phyloP scores from a whole-genome alignment of 345 rosid genomes.

The Acer yangbiense region DNA sequence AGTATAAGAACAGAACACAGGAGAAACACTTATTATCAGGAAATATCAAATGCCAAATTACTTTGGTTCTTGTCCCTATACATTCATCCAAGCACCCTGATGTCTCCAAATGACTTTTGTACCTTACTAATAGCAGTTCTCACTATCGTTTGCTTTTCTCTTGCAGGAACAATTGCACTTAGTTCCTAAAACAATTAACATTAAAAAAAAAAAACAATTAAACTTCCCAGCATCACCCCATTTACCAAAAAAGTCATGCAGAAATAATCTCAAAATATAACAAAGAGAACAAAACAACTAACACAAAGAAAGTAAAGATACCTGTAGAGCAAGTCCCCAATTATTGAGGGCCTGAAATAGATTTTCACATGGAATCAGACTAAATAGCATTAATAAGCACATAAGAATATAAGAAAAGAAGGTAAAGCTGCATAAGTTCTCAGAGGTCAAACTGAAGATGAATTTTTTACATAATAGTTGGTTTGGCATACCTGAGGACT shows the following conservation, averaged over 20 bases:
- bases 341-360: conserved; percentile 88
- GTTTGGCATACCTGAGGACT: conserved; percentile 79
- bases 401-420: background rate
- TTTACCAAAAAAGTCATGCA: background rate
- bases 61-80: conserved; percentile 31
- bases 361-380: conserved; percentile 24
- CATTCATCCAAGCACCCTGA: conserved; percentile 28
- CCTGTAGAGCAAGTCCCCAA: conserved; percentile 99
- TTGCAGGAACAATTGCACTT: conserved; percentile 93
- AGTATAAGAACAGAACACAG: conserved; percentile 19
- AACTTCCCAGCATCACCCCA: background rate
- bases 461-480: conserved; percentile 14
- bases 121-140: conserved; percentile 97
- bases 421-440: background rate
- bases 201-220: conserved; percentile 13
- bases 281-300: conserved; percentile 1
- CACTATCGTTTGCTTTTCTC: conserved; percentile 89
- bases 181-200: conserved; percentile 65
- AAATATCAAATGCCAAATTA: conserved; percentile 28
- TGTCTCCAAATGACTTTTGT: conserved; percentile 35
- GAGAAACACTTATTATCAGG: conserved; percentile 15
- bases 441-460: conserved; percentile 16
- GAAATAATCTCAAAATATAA: background rate
- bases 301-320: conserved; percentile 22
- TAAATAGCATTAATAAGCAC: conserved; percentile 4